Conservation (phyloP, 2,329 filamentous ascomycete genomes). For the Neonectria sp. region DNA sequence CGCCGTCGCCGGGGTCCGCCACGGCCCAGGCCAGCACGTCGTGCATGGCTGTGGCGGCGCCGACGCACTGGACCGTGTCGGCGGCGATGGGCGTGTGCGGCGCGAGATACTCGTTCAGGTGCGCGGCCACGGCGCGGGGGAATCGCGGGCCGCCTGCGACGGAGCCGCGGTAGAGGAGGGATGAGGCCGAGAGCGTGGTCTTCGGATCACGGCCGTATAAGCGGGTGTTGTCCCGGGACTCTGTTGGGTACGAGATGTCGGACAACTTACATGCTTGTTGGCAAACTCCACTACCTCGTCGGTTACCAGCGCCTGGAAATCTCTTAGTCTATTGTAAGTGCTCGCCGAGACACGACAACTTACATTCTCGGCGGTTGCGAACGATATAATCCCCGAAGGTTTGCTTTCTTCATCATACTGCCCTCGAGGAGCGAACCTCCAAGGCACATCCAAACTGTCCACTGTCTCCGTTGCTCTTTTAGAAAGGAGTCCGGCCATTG, state of each 20-base stretch:
- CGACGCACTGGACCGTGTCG: slow-evolving; percentile 53
- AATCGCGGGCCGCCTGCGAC: slow-evolving; percentile 54
- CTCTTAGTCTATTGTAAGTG: not conserved
- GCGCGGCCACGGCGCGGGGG: slow-evolving; percentile 51
- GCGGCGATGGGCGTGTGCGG: slow-evolving; percentile 49
- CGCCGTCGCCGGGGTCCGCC: slow-evolving; percentile 55
- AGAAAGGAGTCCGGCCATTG: slow-evolving; percentile 38
- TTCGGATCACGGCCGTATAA: slow-evolving; percentile 17
- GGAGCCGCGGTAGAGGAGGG: slow-evolving; percentile 57
- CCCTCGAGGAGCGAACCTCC: slow-evolving; percentile 51
- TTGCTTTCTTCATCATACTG: slow-evolving; percentile 57
- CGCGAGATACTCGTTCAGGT: slow-evolving; percentile 56
- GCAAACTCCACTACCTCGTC: slow-evolving; percentile 50
- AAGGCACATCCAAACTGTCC: slow-evolving; percentile 47
- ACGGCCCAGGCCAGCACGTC: slow-evolving; percentile 58
- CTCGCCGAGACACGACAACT: not conserved
- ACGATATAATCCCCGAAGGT: slow-evolving; percentile 61
- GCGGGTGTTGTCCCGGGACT: not conserved
- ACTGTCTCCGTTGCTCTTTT: slow-evolving; percentile 45
- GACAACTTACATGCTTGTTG: slow-evolving; percentile 48
- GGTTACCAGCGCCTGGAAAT: slow-evolving; percentile 57
- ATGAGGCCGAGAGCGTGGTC: slow-evolving; percentile 47
- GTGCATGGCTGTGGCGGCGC: slow-evolving; percentile 57
- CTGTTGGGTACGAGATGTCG: not conserved
- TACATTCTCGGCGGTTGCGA: slow-evolving; percentile 65